A percentile compares a stretch with the other conserved stretches of the same genome.
phyloP scores from a whole-genome alignment of 2,329 filamentous ascomycete genomes.

The Nemania serpens region DNA sequence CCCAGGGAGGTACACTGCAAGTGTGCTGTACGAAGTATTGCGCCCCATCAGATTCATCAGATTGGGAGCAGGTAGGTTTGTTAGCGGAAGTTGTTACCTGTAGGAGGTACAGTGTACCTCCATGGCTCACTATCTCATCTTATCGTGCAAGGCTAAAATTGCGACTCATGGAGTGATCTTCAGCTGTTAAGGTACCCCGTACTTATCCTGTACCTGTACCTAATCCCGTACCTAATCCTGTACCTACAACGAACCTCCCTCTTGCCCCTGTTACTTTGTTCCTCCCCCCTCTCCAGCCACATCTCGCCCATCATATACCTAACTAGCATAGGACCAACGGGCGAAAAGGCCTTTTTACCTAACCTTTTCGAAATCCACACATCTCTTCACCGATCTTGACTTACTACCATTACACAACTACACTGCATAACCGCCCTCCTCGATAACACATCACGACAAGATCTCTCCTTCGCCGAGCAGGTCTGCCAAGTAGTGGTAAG shows the following conservation, averaged over 20 bases:
- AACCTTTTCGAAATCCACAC: slow-evolving; percentile 38
- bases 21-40: not conserved
- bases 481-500: slow-evolving; percentile 43
- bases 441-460: slow-evolving; percentile 40
- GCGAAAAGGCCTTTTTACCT: slow-evolving; percentile 37
- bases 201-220: not conserved
- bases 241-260: not conserved
- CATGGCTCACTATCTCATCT: not conserved
- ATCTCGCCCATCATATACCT: slow-evolving; percentile 31
- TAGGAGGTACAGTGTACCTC: too few species aligned
- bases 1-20: not conserved
- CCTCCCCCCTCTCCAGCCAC: slow-evolving; percentile 38
- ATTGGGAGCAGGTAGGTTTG: not conserved
- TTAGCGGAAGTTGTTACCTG: not conserved
- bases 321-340: slow-evolving; percentile 15
- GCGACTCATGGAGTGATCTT: too few species aligned
- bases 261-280: slow-evolving; percentile 19
- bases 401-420: slow-evolving; percentile 38
- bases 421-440: slow-evolving; percentile 37
- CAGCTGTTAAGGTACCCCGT: too few species aligned
- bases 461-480: slow-evolving; percentile 45
- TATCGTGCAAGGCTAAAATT: too few species aligned
- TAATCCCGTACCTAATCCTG: not conserved
- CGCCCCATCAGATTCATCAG: not conserved
- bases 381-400: slow-evolving; percentile 43